Evolutionary conservation across 768 basidiomycete species (phyloP), one percentile per base, ranked within the genome.

Genomic region (Trametes cingulata): DNA sequence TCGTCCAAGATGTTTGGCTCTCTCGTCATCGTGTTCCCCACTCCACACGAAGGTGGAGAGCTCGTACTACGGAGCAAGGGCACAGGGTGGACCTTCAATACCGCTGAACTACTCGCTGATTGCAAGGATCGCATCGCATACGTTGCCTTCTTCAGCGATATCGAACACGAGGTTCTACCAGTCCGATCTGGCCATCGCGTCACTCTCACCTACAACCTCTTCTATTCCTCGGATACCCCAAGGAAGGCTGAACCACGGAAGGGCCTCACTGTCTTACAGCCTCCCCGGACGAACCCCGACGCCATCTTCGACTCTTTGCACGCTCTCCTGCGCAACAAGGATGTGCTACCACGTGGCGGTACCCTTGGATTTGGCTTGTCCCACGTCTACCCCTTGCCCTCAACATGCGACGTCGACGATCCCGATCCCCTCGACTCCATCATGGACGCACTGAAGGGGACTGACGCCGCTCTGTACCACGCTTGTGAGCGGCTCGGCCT

Each of bases 21-120:
- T 2, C 73, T 85, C 12, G 77, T 84, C 2, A 62, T 84, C 39
- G 73, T 80, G 20, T 75, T 82, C 48, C 82, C 82, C n/a, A 77
- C 77, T 3, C 25, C 62, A 0, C 78, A 83, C 60, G 70, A 78
- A 58, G 82, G 81, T 1, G 83, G 82, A 4, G 66, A 69, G n/a
- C 72, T 81, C 17, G 54, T 73, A 2, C 69, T 85, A 3, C 63
- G 62, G 17, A 61, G 64, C 33, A 33, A 57, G 1, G 55, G 53
- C 17, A 13, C 45, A 15, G 75, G 77, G 45, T 77, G 73, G 73
- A 64, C 63, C 0, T 73, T 78, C 42, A 77, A 80, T 57, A 75
- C 78, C 12, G 67, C 73, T 8, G 48, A 67, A 17, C 52, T 65
- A 1, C 46, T 76, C 10, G 25, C 55, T 2, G 53, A 52, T 2